These are phyloP conservation scores for Paramyrothecium sp. DNA, from an alignment of 2,329 filamentous ascomycete genomes.

Conservation along the genomic window DNA sequence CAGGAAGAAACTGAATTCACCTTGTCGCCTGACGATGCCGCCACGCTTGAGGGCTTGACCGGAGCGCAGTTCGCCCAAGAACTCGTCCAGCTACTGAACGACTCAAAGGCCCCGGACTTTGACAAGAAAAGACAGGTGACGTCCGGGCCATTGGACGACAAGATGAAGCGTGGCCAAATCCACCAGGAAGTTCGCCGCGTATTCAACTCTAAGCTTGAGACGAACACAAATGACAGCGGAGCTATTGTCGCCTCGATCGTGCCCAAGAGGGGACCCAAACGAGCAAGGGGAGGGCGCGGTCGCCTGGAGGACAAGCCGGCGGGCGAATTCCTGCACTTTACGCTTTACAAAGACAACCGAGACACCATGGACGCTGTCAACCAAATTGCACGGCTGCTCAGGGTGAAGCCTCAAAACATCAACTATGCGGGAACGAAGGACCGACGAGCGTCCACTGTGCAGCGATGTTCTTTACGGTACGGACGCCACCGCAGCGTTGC, in stretches of 20 bases:
- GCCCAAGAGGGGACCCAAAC: slow-evolving; percentile 39
- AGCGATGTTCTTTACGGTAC: slow-evolving; percentile 68
- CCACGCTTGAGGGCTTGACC: slow-evolving; percentile 36
- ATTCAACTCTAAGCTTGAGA: slow-evolving; percentile 77
- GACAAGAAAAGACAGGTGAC: slow-evolving; percentile 30
- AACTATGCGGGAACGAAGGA: slow-evolving; percentile 85
- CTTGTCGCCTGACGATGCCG: slow-evolving; percentile 29
- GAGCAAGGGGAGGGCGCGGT: slow-evolving; percentile 20
- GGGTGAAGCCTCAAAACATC: slow-evolving; percentile 73
- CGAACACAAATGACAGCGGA: slow-evolving; percentile 56
- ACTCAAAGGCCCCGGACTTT: slow-evolving; percentile 25
- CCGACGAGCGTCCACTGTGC: slow-evolving; percentile 79
- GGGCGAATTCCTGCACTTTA: slow-evolving; percentile 86
- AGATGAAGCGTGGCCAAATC: slow-evolving; percentile 42
- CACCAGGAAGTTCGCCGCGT: slow-evolving; percentile 71
- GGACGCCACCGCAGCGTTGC: slow-evolving; percentile 58
- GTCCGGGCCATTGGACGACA: slow-evolving; percentile 42
- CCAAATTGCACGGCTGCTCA: slow-evolving; percentile 72
- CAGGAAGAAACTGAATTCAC: slow-evolving; percentile 13
- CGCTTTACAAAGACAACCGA: slow-evolving; percentile 93
- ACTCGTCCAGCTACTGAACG: slow-evolving; percentile 39
- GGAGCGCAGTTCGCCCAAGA: slow-evolving; percentile 37
- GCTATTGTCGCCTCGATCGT: slow-evolving; percentile 68
- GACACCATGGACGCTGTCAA: slow-evolving; percentile 91
- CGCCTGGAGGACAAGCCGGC: slow-evolving; percentile 29